Conservation (phyloP, 192 early-diverging fungal species). For the Backusella westeae region DNA sequence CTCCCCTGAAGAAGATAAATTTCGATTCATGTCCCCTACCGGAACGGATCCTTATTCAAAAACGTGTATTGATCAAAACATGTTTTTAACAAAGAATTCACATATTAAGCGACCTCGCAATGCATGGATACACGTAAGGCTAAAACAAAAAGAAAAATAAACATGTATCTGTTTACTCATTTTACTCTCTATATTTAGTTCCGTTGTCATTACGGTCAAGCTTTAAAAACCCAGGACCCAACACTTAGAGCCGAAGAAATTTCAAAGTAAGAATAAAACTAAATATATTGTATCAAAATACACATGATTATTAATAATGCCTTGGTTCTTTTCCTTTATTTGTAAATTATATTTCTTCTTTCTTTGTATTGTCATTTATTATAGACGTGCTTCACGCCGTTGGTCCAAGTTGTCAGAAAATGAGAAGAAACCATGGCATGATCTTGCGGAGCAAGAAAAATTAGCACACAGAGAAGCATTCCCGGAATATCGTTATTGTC, state of each 20-base stretch:
- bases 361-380: background rate
- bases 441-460: constrained; percentile 38
- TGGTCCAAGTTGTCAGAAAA: constrained; percentile 32
- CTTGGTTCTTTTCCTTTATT: background rate
- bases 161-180: background rate
- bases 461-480: constrained; percentile 38
- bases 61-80: constrained; percentile 23
- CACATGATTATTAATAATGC: background rate
- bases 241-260: constrained; percentile 37
- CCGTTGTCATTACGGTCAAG: constrained; percentile 40
- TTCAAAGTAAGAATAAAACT: constrained; percentile 30
- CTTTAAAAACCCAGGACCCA: constrained; percentile 36
- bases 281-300: background rate
- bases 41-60: constrained; percentile 8
- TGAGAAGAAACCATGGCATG: constrained; percentile 39
- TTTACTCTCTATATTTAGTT: constrained; percentile 12
- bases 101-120: constrained; percentile 40
- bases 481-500: constrained; percentile 39
- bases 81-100: constrained; percentile 37
- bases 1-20: constrained; percentile 7
- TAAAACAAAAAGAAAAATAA: no score
- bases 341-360: background rate
- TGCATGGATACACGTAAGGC: constrained; percentile 39
- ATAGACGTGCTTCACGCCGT: constrained; percentile 36
- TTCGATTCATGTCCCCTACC: constrained; percentile 3